Base-by-base conservation (phyloP, 140 eudicot genomes). In the Ambrosia hybrid region DNA sequence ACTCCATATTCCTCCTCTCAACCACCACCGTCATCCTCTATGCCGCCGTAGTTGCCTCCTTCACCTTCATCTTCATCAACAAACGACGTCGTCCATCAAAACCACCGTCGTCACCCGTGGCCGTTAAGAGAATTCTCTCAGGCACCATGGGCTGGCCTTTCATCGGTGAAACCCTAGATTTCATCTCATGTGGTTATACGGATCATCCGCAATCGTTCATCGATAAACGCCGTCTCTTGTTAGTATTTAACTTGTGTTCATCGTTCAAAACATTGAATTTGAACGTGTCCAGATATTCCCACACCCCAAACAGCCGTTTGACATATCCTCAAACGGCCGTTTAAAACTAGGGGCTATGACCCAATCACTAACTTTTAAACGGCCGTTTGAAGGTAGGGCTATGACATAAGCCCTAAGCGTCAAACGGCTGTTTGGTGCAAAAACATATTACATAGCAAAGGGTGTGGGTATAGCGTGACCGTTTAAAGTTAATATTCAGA, bases 71-170 rank as follows among this genome's bases (percentile, higher is more conserved):
- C 64, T 2, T 58, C 73, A 74, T 67, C 72, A 49, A 60, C 51
- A 57, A 16, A 46, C 57, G 49, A 3, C 46, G 38, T 49, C 55
- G 15, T 55, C 61, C 12, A 58, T 12, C 48, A 37, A 74, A 57
- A 65, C 0, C 21, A 43, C 16, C 55, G 1, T 53, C 53, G 4
- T 11, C 72, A 39, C 39, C 68, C 33, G 55, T 16, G 11, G 66
- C 43, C n/a, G 72, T 26, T 51, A 43, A 51, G 66, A 70, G 36
- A 49, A 73, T 73, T 52, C 95, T 95, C 13, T 43, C 65, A 43
- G 98, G 98, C 51, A 73, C 80, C 71, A 74, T 82, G 55, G 98
- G 98, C 63, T 87, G 95, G 93, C 98, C 98, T 14, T 74, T 93
- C 60, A 33, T 93, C 8, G 98, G 98, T 2, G 98, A 93, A 88